phyloP scores from a whole-genome alignment of 495 filamentous ascomycete species.

The Talaromyces proteolyticus region DNA sequence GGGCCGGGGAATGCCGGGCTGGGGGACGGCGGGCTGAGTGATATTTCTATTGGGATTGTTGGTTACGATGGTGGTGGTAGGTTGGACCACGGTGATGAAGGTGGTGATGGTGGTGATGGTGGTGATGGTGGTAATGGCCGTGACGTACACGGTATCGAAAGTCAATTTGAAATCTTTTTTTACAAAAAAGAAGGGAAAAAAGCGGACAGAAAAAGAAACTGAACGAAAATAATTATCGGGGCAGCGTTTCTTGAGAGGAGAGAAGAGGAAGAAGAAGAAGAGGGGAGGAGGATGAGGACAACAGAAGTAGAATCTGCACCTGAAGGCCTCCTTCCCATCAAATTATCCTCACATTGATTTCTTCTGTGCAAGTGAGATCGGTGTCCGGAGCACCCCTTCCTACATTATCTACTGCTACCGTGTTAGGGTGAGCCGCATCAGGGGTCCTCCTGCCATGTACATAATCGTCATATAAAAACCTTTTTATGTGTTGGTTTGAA shows the following conservation, averaged over 20 bases:
- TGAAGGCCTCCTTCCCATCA: too few species aligned
- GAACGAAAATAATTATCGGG: neutral
- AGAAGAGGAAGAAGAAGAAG: neutral
- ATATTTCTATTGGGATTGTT: neutral
- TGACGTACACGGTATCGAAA: too few species aligned
- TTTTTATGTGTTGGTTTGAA: neutral
- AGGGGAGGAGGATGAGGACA: too few species aligned
- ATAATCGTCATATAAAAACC: neutral
- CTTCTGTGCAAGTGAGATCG: too few species aligned
- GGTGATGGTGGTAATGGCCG: neutral
- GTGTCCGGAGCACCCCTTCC: too few species aligned
- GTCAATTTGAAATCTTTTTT: neutral
- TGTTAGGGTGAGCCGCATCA: too few species aligned
- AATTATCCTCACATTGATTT: neutral
- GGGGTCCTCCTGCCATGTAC: too few species aligned
- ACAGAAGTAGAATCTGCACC: too few species aligned
- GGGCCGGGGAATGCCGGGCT: neutral
- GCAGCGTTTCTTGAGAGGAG: neutral
- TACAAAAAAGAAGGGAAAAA: neutral
- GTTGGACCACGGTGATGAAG: neutral
- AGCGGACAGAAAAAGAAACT: neutral
- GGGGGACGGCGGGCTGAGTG: neutral
- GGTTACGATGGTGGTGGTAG: neutral
- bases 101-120: neutral
- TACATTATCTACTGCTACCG: too few species aligned